phyloP scores from a whole-genome alignment of 2,329 filamentous ascomycete genomes.

The Penicillium sp. region DNA sequence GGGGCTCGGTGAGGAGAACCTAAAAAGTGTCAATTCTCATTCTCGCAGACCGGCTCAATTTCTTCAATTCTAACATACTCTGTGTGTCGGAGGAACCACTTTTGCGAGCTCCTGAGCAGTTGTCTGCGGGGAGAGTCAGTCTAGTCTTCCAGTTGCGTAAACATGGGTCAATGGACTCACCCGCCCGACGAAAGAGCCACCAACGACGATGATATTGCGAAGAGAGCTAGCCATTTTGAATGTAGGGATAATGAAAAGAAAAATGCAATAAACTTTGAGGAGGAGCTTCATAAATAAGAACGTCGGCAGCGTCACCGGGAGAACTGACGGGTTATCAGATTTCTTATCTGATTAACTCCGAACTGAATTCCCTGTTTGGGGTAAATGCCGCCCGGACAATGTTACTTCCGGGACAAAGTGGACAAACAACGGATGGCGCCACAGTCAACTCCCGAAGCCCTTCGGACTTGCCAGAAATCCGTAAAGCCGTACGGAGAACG shows the following conservation, averaged over 20 bases:
- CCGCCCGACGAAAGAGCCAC: constrained; percentile 38
- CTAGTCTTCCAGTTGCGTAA: background rate
- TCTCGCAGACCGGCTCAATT: background rate
- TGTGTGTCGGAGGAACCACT: constrained; percentile 34
- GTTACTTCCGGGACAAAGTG: constrained; percentile 9
- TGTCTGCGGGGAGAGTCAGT: constrained; percentile 19
- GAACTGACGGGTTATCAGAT: background rate
- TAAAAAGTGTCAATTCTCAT: constrained; percentile 5
- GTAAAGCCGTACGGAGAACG: background rate
- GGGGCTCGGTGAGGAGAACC: constrained; percentile 35
- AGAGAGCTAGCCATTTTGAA: constrained; percentile 28
- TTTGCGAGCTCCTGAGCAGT: constrained; percentile 38
- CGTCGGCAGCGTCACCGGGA: background rate
- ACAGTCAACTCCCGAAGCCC: background rate
- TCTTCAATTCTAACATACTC: constrained; percentile 21
- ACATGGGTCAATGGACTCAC: constrained; percentile 18
- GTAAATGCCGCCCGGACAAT: constrained; percentile 16
- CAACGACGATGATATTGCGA: constrained; percentile 38
- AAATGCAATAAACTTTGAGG: background rate
- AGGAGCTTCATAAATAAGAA: background rate
- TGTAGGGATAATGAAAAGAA: background rate
- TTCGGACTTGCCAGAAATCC: background rate
- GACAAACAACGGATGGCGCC: constrained; percentile 12
- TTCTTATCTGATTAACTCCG: constrained; percentile 25
- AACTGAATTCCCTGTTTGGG: constrained; percentile 5